Evolutionary conservation across 2,329 filamentous ascomycete genomes (phyloP).

Genomic region (Samsoniella hepiali): DNA sequence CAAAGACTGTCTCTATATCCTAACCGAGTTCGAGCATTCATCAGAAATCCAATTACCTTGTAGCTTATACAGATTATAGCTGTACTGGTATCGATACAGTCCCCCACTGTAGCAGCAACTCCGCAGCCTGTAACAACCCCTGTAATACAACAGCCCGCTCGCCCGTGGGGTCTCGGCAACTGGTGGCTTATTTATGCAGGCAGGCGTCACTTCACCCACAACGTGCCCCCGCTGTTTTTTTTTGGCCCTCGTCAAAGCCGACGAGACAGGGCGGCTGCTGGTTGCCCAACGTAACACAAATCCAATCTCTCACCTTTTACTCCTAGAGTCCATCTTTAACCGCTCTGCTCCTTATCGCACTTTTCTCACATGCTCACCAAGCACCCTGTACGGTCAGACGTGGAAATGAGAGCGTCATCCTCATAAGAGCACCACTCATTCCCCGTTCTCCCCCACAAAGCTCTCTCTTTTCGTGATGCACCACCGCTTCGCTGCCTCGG

Average conservation of each 20-base stretch:
- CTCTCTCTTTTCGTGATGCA: constrained; percentile 13
- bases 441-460: background rate
- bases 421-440: constrained; percentile 9
- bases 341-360: background rate
- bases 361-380: constrained; percentile 12
- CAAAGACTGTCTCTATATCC: background rate
- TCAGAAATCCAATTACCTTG: no score
- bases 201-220: constrained; percentile 6
- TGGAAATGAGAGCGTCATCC: constrained; percentile 15
- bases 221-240: constrained; percentile 13
- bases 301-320: background rate
- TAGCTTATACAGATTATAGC: no score
- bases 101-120: background rate
- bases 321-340: background rate
- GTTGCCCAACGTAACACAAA: constrained; percentile 7
- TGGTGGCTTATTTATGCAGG: constrained; percentile 13
- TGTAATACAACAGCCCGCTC: background rate
- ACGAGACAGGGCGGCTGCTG: constrained; percentile 1
- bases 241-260: background rate
- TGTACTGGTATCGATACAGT: no score
- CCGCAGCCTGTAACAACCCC: background rate
- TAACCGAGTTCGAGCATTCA: background rate
- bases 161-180: constrained; percentile 12
- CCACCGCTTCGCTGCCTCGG: constrained; percentile 28
- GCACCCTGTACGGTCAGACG: constrained; percentile 6